Conservation (phyloP, 768 basidiomycete species). For the Leucosporidium creatinivorum region DNA sequence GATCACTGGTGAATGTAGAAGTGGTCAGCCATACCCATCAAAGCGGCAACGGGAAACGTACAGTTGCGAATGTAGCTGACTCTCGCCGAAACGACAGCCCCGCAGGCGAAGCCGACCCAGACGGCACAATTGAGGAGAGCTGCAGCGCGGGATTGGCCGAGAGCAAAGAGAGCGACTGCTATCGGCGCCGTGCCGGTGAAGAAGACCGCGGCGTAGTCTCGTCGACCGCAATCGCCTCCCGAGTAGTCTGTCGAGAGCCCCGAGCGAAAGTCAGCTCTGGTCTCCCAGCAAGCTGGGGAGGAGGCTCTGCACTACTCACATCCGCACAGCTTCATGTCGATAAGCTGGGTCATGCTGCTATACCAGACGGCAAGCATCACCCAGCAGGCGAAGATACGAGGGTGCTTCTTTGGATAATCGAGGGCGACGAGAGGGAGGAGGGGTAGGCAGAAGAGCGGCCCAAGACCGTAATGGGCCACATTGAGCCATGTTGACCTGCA, state of each 20-base stretch:
- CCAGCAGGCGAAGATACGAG: too few relatives aligned
- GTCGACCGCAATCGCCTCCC: slow-evolving; percentile 56
- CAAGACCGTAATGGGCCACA: neutral
- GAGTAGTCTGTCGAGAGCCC: slow-evolving; percentile 57
- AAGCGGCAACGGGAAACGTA: too few relatives aligned
- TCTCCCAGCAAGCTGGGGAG: slow-evolving; percentile 6
- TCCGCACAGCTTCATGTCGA: neutral
- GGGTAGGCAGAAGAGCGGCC: neutral
- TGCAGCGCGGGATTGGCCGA: slow-evolving; percentile 36
- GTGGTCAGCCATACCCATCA: too few relatives aligned
- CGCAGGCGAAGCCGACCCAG: neutral
- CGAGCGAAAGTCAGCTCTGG: slow-evolving; percentile 63
- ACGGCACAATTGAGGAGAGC: slow-evolving; percentile 58
- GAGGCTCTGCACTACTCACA: neutral
- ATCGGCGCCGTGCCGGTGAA: slow-evolving; percentile 53
- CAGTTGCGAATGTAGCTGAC: too few relatives aligned
- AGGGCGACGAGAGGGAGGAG: neutral
- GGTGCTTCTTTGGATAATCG: too few relatives aligned
- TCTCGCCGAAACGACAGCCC: too few relatives aligned
- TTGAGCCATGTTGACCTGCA: too few relatives aligned
- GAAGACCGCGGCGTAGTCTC: slow-evolving; percentile 55
- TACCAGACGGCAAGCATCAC: too few relatives aligned
- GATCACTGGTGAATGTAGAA: too few relatives aligned
- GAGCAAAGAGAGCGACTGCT: slow-evolving; percentile 43
- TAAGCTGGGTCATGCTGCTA: neutral